Evolutionary conservation across 1,139 yeast genomes (phyloP), one percentile per base, ranked within the genome.

Genomic region (Candida buenavistaensis): DNA sequence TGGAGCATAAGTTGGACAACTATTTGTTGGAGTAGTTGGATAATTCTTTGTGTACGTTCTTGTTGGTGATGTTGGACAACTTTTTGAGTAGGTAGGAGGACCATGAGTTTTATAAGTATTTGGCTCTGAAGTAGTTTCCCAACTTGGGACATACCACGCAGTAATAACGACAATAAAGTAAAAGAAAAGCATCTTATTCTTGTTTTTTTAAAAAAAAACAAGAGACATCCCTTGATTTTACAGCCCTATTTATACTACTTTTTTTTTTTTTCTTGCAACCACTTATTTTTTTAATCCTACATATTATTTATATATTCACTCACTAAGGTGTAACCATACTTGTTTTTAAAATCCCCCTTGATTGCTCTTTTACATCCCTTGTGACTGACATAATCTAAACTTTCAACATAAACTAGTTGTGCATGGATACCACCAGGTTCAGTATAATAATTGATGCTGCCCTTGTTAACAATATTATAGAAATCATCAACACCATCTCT

Each of bases 371-470:
- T 29, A 12, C 52, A 57, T 3, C 63, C 64, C 3, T 39, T 32
- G 4, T 37, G 25, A n/a, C 59, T 49, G 28, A 50, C 32, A 37
- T 47, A 63, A 43, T 63, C 66, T 23, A 62, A 48, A 33, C 61
- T 46, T 41, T 64, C 70, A 8, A 56, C 59, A 37, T 55, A 55
- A 20, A 57, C 60, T 39, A 57, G 30, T 4, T 54, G 49, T 15
- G 58, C 62, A 41, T 61, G 67, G 14, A 59, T 55, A 9, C 67
- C 65, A 14, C 64, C 65, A 14, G 54, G 53, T 33, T 63, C 69
- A 20, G 56, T 29, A 30, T 42, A 42, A n/a, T 42, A 44, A 27
- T 49, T 43, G 17, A 62, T 41, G 9, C 45, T 44, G n/a, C 51
- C 54, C 14, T 45, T 44, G 33, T 54, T 45, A 16, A 55, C 43